Evolutionary conservation across 2,329 filamentous ascomycete species (phyloP).

Genomic region (Cladophialophora chaetospira): DNA sequence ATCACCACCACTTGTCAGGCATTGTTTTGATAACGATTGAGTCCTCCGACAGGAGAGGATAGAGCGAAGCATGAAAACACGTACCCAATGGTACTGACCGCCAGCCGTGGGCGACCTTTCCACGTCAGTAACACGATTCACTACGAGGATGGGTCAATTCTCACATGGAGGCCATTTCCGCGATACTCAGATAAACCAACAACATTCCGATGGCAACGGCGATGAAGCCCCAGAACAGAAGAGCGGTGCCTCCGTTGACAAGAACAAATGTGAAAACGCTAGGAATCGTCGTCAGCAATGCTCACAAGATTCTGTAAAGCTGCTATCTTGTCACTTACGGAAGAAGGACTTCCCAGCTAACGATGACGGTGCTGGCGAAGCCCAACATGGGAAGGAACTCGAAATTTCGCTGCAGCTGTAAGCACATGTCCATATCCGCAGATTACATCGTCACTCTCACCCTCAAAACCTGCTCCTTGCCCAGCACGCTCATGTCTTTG

Average conservation of each 20-base stretch:
- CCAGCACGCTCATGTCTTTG: conserved; percentile 43
- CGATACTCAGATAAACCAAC: conserved; percentile 46
- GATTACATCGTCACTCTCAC: conserved; percentile 28
- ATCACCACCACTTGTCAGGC: too few relatives aligned
- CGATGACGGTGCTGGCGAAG: conserved; percentile 47
- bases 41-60: too few relatives aligned
- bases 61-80: too few relatives aligned
- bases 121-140: too few relatives aligned
- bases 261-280: conserved; percentile 25
- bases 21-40: too few relatives aligned
- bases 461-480: conserved; percentile 43
- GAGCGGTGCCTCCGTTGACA: conserved; percentile 55
- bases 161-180: conserved; percentile 56
- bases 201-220: conserved; percentile 49
- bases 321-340: too few relatives aligned
- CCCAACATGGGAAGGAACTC: conserved; percentile 49
- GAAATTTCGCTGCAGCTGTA: conserved; percentile 53
- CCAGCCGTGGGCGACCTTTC: conserved; percentile 41
- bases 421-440: too few relatives aligned
- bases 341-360: conserved; percentile 48
- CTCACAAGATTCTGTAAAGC: neutral
- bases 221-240: conserved; percentile 56
- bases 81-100: conserved; percentile 62
- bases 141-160: too few relatives aligned
- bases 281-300: too few relatives aligned